Evolutionary conservation across 371 early-diverging fungal genomes (phyloP), one percentile per base, ranked within the genome.

Genomic region (Mortierella polycephala): DNA sequence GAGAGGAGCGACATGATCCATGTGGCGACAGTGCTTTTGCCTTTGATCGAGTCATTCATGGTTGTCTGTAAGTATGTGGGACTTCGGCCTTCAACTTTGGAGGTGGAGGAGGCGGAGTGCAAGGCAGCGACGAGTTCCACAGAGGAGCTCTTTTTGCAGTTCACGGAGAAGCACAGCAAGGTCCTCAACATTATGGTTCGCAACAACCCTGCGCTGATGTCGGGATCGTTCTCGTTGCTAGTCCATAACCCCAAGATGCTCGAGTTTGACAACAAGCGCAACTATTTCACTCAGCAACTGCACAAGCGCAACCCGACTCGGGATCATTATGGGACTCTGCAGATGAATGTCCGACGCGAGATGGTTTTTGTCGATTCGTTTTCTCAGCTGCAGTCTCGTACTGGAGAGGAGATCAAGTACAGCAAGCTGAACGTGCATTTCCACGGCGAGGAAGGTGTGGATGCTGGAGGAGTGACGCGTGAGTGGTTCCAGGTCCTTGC

Each of bases 401-500:
- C 89, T 4, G 98, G 98, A 54, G 93, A 96, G 45, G 97, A 97
- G 69, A 93, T 98, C 82, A 95, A 95, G 83, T 91, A 92, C 76
- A 95, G 96, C 62, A 97, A 96, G 77, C 87, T 99, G 50, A 92
- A 90, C 73, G 97, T 99, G 23, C 92, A 95, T 56, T 99, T 99
- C 85, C 87, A 93, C 65, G 96, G 96, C 21, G 99, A 99, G 85
- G 98, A 98, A 75, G 99, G 99, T 58, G 94, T 99, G 1, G 99
- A 99, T 88, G 98, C 95, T 37, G 99, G 99, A 44, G 99, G 99
- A 58, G 94, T 99, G 16, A 95, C 98, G 5, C 91, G 99, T 66
- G 99, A 99, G 85, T 99, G 99, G 99, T 98, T 96, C 89, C 92
- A 93, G 58, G 97, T 94, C 10, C 88, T 99, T 7, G 93, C 98